These are phyloP conservation scores for Colletotrichum chlorophyti DNA, from an alignment of 2,329 filamentous ascomycete genomes.

Conservation along the genomic window DNA sequence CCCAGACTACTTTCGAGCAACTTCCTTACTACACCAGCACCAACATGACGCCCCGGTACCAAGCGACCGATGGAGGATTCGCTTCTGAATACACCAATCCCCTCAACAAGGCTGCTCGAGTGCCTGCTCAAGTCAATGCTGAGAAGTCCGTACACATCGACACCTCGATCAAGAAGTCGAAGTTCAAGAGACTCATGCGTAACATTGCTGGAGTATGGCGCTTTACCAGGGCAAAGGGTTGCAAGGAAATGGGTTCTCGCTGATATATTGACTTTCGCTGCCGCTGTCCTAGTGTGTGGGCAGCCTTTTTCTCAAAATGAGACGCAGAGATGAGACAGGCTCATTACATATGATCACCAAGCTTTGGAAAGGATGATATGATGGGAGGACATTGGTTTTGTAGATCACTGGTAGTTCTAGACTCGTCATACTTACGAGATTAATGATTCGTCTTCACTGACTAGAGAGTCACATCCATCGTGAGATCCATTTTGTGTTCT, in stretches of 20 bases:
- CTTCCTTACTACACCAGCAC: not conserved
- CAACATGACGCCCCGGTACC: not conserved
- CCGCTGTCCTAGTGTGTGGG: not conserved
- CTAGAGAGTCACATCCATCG: not conserved
- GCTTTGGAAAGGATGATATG: conserved; percentile 16
- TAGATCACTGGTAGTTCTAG: conserved; percentile 17
- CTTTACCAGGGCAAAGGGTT: not conserved
- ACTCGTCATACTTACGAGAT: conserved; percentile 4
- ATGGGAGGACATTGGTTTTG: conserved; percentile 20
- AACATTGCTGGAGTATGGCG: not conserved
- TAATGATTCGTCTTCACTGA: conserved; percentile 7
- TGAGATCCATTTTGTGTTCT: not conserved
- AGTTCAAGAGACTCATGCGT: not conserved
- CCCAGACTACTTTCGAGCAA: not conserved
- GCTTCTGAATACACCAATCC: not conserved
- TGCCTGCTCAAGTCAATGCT: not conserved
- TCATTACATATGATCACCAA: conserved; percentile 4
- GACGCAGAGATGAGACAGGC: not conserved
- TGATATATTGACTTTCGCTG: not conserved
- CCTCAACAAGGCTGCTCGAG: no score
- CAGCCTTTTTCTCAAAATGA: not conserved
- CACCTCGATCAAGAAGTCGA: not conserved
- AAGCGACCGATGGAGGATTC: not conserved
- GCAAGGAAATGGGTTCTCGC: not conserved
- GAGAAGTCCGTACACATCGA: no score